Evolutionary conservation across 106 monocot genomes (phyloP).

Genomic region (Alisma plantagoaquatica): DNA sequence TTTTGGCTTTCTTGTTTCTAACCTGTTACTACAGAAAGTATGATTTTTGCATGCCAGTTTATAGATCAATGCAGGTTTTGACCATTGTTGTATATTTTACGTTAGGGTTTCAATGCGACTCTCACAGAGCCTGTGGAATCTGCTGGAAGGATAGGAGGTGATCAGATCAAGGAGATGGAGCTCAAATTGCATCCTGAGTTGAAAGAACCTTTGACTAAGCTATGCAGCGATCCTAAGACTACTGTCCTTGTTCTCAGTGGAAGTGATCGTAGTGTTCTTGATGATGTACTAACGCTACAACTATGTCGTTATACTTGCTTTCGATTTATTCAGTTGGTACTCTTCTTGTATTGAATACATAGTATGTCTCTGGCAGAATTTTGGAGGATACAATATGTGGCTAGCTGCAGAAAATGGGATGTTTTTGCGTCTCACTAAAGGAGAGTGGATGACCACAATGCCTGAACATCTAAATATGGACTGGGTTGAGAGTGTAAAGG

Average conservation of each 20-base stretch:
- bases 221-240: constrained; percentile 73
- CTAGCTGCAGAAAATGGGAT: constrained; percentile 97
- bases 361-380: constrained; percentile 49
- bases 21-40: too few relatives aligned
- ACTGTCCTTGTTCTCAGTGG: constrained; percentile 94
- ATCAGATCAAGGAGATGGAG: constrained; percentile 99
- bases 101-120: constrained; percentile 92
- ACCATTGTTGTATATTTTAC: too few relatives aligned
- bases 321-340: too few relatives aligned
- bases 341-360: not conserved
- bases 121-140: constrained; percentile 86
- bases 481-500: constrained; percentile 99
- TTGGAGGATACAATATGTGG: constrained; percentile 96
- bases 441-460: constrained; percentile 99
- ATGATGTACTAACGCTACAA: constrained; percentile 83
- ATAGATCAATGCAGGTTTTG: too few relatives aligned
- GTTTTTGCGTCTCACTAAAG: constrained; percentile 81
- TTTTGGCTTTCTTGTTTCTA: too few relatives aligned
- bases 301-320: too few relatives aligned
- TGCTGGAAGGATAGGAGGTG: constrained; percentile 91
- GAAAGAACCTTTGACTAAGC: constrained; percentile 51
- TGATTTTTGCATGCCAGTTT: too few relatives aligned
- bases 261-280: constrained; percentile 89
- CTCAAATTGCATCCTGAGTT: constrained; percentile 91
- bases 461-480: constrained; percentile 99